Evolutionary conservation across 139 green algal genomes (phyloP).

Genomic region (Chlorella ohadii): DNA sequence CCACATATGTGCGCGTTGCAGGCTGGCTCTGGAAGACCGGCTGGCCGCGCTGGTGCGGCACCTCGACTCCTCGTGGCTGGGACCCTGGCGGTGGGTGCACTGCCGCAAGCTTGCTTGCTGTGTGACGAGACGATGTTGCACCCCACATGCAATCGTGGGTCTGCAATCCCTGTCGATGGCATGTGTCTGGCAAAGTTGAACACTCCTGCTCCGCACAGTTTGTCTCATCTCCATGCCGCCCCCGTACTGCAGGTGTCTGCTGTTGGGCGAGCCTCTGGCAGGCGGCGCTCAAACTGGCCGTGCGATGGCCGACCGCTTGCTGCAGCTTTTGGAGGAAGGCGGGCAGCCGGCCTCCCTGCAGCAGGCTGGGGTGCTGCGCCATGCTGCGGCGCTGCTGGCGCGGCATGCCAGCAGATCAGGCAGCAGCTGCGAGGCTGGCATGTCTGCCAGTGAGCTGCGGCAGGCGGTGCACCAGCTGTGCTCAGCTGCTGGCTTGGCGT

Average conservation of each 20-base stretch:
- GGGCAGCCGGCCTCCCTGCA: neutral
- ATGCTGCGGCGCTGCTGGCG: neutral
- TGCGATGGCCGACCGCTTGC: neutral
- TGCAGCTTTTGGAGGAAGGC: neutral
- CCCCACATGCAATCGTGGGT: too few relatives aligned
- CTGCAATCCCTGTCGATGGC: too few relatives aligned
- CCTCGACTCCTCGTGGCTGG: constrained; percentile 70
- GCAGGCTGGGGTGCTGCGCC: constrained; percentile 7
- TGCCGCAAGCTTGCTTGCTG: too few relatives aligned
- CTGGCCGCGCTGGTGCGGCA: constrained; percentile 61
- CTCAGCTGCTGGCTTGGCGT: neutral
- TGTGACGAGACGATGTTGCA: too few relatives aligned
- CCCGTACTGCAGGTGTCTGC: neutral
- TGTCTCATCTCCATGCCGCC: neutral
- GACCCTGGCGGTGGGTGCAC: constrained; percentile 61
- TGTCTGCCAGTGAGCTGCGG: constrained; percentile 22
- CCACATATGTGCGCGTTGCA: too few relatives aligned
- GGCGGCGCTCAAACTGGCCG: neutral
- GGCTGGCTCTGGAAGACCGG: constrained; percentile 59
- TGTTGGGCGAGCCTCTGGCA: neutral
- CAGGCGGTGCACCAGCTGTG: constrained; percentile 46
- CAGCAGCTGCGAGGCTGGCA: neutral
- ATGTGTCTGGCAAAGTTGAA: too few relatives aligned
- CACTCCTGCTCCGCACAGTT: too few relatives aligned
- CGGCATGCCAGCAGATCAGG: neutral